Percentiles rank a stretch among this genome's conserved stretches.
Evolutionary conservation across 176 grass and related monocot genomes (phyloP).

Genomic region (Dactylis glomerata): DNA sequence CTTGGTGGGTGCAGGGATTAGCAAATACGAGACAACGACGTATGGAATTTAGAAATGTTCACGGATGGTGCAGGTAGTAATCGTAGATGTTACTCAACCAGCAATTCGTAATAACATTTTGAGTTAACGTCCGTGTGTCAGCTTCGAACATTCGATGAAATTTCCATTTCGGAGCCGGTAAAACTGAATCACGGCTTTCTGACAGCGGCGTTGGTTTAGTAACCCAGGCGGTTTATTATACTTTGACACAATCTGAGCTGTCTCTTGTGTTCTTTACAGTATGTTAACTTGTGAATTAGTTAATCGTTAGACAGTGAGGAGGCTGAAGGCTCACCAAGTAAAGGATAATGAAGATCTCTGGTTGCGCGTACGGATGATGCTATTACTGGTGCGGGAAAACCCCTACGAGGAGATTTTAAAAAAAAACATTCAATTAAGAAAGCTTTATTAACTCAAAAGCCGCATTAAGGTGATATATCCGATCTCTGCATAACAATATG

Average conservation of each 20-base stretch:
- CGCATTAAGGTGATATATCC: too few species aligned
- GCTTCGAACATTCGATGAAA: neutral
- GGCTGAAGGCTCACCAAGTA: neutral
- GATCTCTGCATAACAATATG: too few species aligned
- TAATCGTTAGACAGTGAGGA: neutral
- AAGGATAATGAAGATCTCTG: neutral
- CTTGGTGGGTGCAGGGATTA: neutral
- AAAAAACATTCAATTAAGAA: neutral
- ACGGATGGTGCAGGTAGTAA: neutral
- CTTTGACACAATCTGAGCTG: neutral
- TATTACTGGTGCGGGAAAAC: neutral
- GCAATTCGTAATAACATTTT: neutral
- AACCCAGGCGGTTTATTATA: neutral
- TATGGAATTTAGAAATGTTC: neutral
- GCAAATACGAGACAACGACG: neutral
- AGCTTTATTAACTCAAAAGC: too few species aligned
- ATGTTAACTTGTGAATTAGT: neutral
- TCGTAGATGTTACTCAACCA: neutral
- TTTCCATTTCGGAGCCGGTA: slow-evolving; percentile 23
- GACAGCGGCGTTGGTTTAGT: neutral
- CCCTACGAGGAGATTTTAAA: neutral
- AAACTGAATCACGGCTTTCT: neutral
- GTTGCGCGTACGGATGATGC: neutral
- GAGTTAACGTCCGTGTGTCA: neutral
- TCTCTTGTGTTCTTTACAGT: neutral